Evolutionary conservation across 1,284 basidiomycete genomes (phyloP), one percentile per base, ranked within the genome.

Genomic region (Cystobasidiaceae sp.): DNA sequence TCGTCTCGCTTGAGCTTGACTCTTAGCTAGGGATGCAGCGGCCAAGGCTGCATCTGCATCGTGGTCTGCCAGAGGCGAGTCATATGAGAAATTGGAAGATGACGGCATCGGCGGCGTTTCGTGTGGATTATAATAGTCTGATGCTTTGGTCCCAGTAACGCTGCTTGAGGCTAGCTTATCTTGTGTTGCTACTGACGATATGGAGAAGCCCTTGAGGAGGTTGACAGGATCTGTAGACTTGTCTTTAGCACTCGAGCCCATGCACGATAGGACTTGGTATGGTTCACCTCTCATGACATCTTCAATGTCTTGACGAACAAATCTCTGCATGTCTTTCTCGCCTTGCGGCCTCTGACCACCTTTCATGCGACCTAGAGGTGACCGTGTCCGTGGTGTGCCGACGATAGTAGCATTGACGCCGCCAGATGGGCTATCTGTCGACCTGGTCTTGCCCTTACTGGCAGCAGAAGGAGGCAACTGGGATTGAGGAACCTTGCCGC

Each of bases 1-100:
- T 3, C 67, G 54, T 15, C 70, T 37, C 3, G 68, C 69, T 15
- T 60, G 45, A 48, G 71, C 71, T 30, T 66, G 71, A 17, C 52
- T 62, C 13, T 71, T 70, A n/a, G 69, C 68, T 17, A 55, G 41
- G 1, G 51, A 28, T 19, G 51, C 43, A 6, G 61, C 51, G 43
- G 59, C 54, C 25, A 46, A 39, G 15, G 55, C 67, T 33, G 66
- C 61, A 33, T 67, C 67, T 1, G 39, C 27, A 41, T 51, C 51
- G 27, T 46, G 51, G 27, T 64, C 61, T 21, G 51, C 61, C 11
- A 64, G 23, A 11, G 46, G 61, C 28, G 61, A 64, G 21, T 64
- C 61, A 23, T 64, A 64, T 2, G 51, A 25, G 30, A 56, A 55
- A 17, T 39, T 43, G n/a, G 61, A 37, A 25, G 39, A 32, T 1